Evolutionary conservation across 805 yeast species (phyloP), one percentile per base, ranked within the genome.

Genomic region (Suhomyces pyralidae): DNA sequence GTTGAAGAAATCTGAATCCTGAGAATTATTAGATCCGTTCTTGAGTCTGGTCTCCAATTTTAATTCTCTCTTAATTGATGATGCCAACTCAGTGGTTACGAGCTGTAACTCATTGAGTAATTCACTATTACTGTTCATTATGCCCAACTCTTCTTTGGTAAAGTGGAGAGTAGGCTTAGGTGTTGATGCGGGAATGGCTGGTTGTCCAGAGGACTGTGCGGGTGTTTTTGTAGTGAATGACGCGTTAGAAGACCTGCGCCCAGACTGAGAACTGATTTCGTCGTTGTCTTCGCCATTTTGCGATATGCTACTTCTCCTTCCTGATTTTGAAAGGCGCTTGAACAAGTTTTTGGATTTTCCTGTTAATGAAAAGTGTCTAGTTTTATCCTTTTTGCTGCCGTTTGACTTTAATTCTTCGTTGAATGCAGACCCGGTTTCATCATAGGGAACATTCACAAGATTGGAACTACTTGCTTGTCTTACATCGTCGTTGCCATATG

Each of bases 31-130:
- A 2, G 34, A 28, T 7, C 48, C 46, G 34, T 51, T 46, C 40
- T 66, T 65, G 25, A 82, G 51, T 44, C 69, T 74, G 47, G 71
- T 70, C 60, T 85, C 91, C 45, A 88, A 63, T 17, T 73, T 64
- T n/a, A 86, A 72, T 63, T 88, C 96, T 40, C 94, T 71, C 50
- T 81, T 79, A 45, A 88, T 85, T 0, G 92, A 84, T 22, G 81
- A 81, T 0, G 91, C 92, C 48, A 88, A 72, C 61, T 88, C 96
- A 24, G 81, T 79, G 0, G 92, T 84, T 1, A 88, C 85, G 22
- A 86, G 61, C 54, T 84, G 86, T 40, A 88, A 67, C 61, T 88
- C 93, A 51, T 79, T 77, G 59, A 86, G 73, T 40, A 88, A 66
- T 24, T 78, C 80, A 48, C 76, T 76, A 55, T 83, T 86, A 50